Base-by-base conservation (phyloP, 805 yeast species). In the Pichia sporocuriosa region DNA sequence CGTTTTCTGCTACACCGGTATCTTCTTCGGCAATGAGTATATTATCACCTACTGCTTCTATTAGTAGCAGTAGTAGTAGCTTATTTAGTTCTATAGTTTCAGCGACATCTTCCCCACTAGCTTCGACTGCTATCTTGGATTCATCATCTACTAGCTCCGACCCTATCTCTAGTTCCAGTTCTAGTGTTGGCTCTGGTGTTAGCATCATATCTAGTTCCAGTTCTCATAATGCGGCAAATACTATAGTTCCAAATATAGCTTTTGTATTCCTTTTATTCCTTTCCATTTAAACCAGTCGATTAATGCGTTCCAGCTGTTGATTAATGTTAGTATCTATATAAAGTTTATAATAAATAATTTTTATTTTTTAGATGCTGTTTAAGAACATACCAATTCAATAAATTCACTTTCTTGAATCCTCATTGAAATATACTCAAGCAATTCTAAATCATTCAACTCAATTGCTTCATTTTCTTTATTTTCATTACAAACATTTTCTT, bases 221-320 rank as follows among this genome's bases (percentile, higher is more conserved):
- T 16, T 17, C 37, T 6, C 37, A 25, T 6, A 26, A 35, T 20
- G 32, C 38, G 17, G 32, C 32, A 7, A n/a, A 15, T 4, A 4
- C 13, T 11, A 15, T 35, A 9, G 23, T 24, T 20, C 38, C 38
- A 26, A 24, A 21, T n/a, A 20, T 32, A n/a, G 3, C 26, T 9
- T 20, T 35, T 3, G 7, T 35, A 15, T 24, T 24, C 9, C 6
- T 35, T 11, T 24, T 34, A 1, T 20, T 35, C 11, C 2, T 9
- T 13, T 17, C 17, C 12, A 4, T 13, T 17, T 23, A 21, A 17
- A 35, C 23, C n/a, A 26, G 13, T 11, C 23, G 15, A 21, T 35
- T 23, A 17, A 35, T 26, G 13, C 24, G 15, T 35, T 35, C 38
- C 38, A 35, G 26, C 38, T 35, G 24, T 34, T 24, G 16, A 13